These are phyloP conservation scores for Plasmodium reichenowi DNA, from an alignment of 169 alveolate genomes.

Conservation along the genomic window DNA sequence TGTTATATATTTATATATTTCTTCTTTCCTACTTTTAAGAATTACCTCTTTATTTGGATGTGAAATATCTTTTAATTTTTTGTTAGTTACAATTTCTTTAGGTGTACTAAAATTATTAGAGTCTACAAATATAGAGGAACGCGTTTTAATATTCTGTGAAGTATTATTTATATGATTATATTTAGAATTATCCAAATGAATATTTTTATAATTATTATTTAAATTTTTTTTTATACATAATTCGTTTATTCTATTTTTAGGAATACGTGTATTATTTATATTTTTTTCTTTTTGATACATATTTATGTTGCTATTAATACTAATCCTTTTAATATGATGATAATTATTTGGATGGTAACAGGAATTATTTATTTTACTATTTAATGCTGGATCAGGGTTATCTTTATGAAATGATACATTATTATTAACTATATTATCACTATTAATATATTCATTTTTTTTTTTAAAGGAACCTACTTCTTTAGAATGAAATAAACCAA, in stretches of 20 bases:
- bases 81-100: slow-evolving; percentile 4
- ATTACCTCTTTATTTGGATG: slow-evolving; percentile 15
- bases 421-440: slow-evolving; percentile 1
- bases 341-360: neutral
- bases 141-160: slow-evolving; percentile 20
- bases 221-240: slow-evolving; percentile 4
- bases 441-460: slow-evolving; percentile 5
- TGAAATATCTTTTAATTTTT: slow-evolving; percentile 14
- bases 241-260: slow-evolving; percentile 11
- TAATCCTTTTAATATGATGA: neutral
- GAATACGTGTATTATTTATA: neutral
- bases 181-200: neutral
- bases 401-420: neutral
- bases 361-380: neutral
- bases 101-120: slow-evolving; percentile 4
- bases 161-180: neutral
- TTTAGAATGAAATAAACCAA: slow-evolving; percentile 10
- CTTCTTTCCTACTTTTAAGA: slow-evolving; percentile 20
- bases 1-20: slow-evolving; percentile 7
- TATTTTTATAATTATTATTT: neutral
- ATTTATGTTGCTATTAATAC: neutral
- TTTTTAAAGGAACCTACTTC: slow-evolving; percentile 9
- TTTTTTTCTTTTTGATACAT: neutral
- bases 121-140: slow-evolving; percentile 35
- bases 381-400: neutral